Evolutionary conservation across 2,329 filamentous ascomycete genomes (phyloP), one percentile per base, ranked within the genome.

Genomic region (Oidium heveae): DNA sequence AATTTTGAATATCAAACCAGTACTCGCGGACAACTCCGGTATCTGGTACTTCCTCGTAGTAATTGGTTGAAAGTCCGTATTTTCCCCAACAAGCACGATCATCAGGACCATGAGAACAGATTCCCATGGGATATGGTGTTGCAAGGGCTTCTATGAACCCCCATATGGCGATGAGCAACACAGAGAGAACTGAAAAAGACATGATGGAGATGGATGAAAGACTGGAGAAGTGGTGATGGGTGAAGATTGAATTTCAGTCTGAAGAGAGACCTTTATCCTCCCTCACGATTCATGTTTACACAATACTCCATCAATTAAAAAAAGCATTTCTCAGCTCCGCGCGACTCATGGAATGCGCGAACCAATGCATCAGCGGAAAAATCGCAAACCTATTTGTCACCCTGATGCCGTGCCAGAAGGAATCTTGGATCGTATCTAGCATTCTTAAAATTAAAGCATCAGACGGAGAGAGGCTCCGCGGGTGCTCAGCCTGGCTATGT

Each of bases 21-120:
- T 64, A 64, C 32, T 68, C 68, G 12, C 76, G 67, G 22, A 73
- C 75, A 1, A 77, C 70, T 36, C 69, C 68, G 18, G 69, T 71
- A 49, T 68, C 63, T 7, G 68, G 68, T 16, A 61, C 61, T n/a
- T 63, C 62, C n/a, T 59, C 58, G n/a, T 63, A 64, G 57, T 68
- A 69, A 53, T 70, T 63, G 4, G 67, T 72, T 43, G 68, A 64
- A 49, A 74, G 67, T 52, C 69, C 69, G 57, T 70, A 71, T 46
- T 73, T 66, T 24, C 72, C 72, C 73, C 73, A 73, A 46, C 61
- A 61, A 15, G 57, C 58, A 41, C 62, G 51, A 36, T 60, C 59
- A 22, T 43, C 54, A n/a, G 61, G 58, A 32, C 57, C 58, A 47
- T 62, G 57, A n/a, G 54, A 53, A 46, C 61, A 61, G 7, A 49